Conservation (phyloP, 2,329 filamentous ascomycete species). For the Aspergillus unguis region DNA sequence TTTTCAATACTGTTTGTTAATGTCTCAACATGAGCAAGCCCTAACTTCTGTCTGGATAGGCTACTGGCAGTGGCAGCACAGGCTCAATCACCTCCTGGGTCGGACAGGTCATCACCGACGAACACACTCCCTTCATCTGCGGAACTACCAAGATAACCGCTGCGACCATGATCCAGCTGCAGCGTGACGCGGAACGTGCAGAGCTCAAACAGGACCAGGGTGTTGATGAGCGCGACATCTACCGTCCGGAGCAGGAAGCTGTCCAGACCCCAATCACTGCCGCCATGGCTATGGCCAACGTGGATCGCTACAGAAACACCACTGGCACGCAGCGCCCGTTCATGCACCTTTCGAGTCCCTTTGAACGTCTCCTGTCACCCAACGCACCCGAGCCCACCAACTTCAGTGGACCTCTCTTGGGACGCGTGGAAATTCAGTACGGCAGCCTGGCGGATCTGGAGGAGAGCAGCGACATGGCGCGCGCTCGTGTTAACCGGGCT, state of each 20-base stretch:
- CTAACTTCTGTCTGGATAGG: neutral
- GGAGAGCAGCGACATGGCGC: conserved; percentile 14
- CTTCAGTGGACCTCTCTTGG: conserved; percentile 16
- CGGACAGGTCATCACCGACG: conserved; percentile 19
- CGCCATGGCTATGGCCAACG: neutral
- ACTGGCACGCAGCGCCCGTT: conserved; percentile 7
- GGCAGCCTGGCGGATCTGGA: conserved; percentile 17
- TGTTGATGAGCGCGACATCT: conserved; percentile 7
- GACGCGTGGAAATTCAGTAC: conserved; percentile 13
- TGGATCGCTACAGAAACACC: conserved; percentile 13
- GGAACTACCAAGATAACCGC: no score
- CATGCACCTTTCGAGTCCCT: conserved; percentile 15
- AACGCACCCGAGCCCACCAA: conserved; percentile 20
- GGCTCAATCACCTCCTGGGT: conserved; percentile 13
- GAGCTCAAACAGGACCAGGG: no score
- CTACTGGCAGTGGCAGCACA: neutral
- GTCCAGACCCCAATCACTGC: neutral
- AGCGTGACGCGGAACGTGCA: no score
- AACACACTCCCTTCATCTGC: conserved; percentile 15
- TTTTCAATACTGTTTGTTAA: neutral
- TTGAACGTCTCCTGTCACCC: conserved; percentile 26
- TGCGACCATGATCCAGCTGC: no score
- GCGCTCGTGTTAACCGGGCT: conserved; percentile 9
- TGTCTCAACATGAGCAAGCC: neutral
- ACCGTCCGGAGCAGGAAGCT: conserved; percentile 1